Evolutionary conservation across 345 rosid genomes (phyloP).

Genomic region (Salix brachista): DNA sequence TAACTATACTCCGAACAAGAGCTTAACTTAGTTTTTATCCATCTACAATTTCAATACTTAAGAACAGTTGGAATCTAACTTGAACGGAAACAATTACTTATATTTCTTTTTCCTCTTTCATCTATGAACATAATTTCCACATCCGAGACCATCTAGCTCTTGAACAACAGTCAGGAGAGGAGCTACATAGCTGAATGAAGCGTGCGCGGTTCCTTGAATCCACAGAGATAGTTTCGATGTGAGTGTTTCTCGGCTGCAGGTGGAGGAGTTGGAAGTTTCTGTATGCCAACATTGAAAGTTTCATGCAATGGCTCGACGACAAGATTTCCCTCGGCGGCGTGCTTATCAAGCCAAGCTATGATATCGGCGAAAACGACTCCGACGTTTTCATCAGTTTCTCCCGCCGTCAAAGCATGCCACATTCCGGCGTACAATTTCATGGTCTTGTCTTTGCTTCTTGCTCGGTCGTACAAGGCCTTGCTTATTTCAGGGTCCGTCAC

Average conservation of each 20-base stretch:
- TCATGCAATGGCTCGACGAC: constrained; percentile 27
- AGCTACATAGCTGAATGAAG: constrained; percentile 63
- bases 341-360: constrained; percentile 65
- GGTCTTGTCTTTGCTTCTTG: constrained; percentile 76
- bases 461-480: constrained; percentile 69
- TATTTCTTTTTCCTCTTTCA: background rate
- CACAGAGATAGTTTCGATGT: constrained; percentile 44
- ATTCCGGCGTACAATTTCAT: constrained; percentile 77
- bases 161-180: background rate
- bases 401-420: constrained; percentile 90
- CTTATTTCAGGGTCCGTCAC: constrained; percentile 97
- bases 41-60: too few species aligned
- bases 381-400: constrained; percentile 75
- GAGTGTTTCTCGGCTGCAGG: background rate
- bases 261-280: constrained; percentile 7
- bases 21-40: too few species aligned
- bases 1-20: too few species aligned
- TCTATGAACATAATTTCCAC: background rate
- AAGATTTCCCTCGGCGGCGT: constrained; percentile 20
- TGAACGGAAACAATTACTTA: background rate
- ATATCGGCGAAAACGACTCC: constrained; percentile 71
- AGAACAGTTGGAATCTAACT: background rate
- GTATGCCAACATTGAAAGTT: constrained; percentile 7
- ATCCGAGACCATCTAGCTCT: background rate
- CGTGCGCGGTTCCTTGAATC: constrained; percentile 49